These are phyloP conservation scores for Avicennia marina DNA, from an alignment of 257 asterid genomes.

Conservation along the genomic window DNA sequence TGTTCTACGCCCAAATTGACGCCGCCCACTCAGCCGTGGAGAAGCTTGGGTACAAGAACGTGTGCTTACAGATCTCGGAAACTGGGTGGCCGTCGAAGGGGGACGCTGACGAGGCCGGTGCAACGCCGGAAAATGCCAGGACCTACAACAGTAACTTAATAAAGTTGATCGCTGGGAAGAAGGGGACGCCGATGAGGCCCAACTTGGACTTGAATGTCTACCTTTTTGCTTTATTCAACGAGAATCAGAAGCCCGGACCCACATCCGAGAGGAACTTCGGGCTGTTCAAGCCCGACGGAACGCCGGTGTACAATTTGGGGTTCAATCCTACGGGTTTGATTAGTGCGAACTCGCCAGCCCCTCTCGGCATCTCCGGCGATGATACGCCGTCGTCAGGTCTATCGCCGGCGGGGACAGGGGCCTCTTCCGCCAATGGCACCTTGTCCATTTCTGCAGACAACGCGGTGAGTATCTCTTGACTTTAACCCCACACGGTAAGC, in stretches of 20 bases:
- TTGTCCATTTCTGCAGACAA: slow-evolving; percentile 54
- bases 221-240: slow-evolving; percentile 76
- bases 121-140: slow-evolving; percentile 68
- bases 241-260: slow-evolving; percentile 89
- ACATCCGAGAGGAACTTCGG: slow-evolving; percentile 83
- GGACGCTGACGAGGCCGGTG: slow-evolving; percentile 75
- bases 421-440: slow-evolving; percentile 33
- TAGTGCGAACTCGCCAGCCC: slow-evolving; percentile 18
- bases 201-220: slow-evolving; percentile 49
- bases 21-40: slow-evolving; percentile 72
- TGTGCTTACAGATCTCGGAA: slow-evolving; percentile 78
- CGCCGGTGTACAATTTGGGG: slow-evolving; percentile 63
- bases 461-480: slow-evolving; percentile 39
- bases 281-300: slow-evolving; percentile 75
- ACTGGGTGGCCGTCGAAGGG: slow-evolving; percentile 96
- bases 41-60: slow-evolving; percentile 57
- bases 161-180: slow-evolving; percentile 49
- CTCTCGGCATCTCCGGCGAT: slow-evolving; percentile 18
- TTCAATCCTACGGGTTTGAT: slow-evolving; percentile 35
- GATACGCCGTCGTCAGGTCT: slow-evolving; percentile 11
- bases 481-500: no score
- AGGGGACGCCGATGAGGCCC: slow-evolving; percentile 84
- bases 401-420: slow-evolving; percentile 18
- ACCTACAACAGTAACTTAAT: slow-evolving; percentile 61
- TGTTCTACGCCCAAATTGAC: slow-evolving; percentile 81